Base-by-base conservation (phyloP, 2,329 filamentous ascomycete genomes). In the Aspergillus jensenii region DNA sequence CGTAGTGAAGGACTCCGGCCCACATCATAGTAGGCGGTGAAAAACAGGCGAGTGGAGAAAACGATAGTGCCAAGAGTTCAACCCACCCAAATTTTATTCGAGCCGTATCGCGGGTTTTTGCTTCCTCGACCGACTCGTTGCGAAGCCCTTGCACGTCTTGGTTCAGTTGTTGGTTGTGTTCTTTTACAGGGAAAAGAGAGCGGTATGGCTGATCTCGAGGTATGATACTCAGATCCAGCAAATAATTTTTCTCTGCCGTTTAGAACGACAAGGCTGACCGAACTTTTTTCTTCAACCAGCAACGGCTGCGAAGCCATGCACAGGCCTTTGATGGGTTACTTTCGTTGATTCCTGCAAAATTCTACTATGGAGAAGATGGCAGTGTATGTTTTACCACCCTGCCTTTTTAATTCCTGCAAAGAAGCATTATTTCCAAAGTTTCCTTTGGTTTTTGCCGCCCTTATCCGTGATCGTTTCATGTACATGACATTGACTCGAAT, bases 341-440 rank as follows among this genome's bases (percentile, higher is more conserved):
- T 73, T 93, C 91, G 58, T 81, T 96, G 62, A 96, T 96, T 59
- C 91, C 93, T 41, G 91, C 91, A 60, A 93, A 95, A 76, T 87
- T 91, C 68, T 96, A 96, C 77, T 96, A 96, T 68, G 90, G 88
- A 56, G 87, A 93, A 73, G 91, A 96, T 72, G 89, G 84, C 62
- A 91, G 84, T 76, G 90, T 93, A 88, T 68, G 89, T 87, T 55
- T 55, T 55, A 57, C 31, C 52, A 56, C 49, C n/a, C 12, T 55
- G 1, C 15, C 17, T 48, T 61, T 55, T 58, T 53, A 56, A 59
- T 52, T 55, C 46, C 37, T 53, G 57, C 39, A 58, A 55, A 51
- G 14, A n/a, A 37, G 40, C 49, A 55, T 15, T 59, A 44, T 45
- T 44, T 17, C 55, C 59, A 23, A 11, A 55, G 54, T 47, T 33